Percentiles rank a stretch among this genome's conserved stretches.
phyloP scores from a whole-genome alignment of 768 basidiomycete species.

The Suillus plorans region DNA sequence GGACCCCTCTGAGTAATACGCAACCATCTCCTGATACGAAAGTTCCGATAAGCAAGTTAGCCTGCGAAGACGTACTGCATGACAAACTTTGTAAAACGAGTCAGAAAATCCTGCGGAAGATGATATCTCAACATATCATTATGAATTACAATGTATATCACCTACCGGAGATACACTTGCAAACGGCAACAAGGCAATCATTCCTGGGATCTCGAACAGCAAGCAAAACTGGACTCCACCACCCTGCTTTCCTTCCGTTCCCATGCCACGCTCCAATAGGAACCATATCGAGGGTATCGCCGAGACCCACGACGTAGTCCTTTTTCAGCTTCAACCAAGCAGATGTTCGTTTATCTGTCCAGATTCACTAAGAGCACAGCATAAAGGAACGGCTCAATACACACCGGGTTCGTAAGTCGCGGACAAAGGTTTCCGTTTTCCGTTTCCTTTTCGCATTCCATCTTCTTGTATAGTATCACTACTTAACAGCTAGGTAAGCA shows the following conservation, averaged over 20 bases:
- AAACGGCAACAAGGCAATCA: conserved; percentile 70
- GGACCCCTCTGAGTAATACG: conserved; percentile 59
- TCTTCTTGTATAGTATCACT: conserved; percentile 41
- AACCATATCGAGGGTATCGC: conserved; percentile 73
- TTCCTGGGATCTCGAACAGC: conserved; percentile 67
- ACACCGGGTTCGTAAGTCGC: conserved; percentile 83
- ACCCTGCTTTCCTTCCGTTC: conserved; percentile 82
- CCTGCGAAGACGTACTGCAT: conserved; percentile 4
- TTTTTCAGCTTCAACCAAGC: conserved; percentile 94
- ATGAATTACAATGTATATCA: background rate
- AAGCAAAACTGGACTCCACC: conserved; percentile 91
- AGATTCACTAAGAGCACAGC: background rate
- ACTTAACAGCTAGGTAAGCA: conserved; percentile 59
- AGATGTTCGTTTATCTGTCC: conserved; percentile 72
- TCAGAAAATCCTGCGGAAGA: conserved; percentile 72
- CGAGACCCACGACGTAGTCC: conserved; percentile 80
- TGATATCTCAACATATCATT: conserved; percentile 3
- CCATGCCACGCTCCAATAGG: conserved; percentile 88
- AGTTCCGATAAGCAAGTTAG: background rate
- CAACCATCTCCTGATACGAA: conserved; percentile 53
- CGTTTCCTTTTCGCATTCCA: conserved; percentile 32
- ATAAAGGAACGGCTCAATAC: conserved; percentile 12
- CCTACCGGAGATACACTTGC: conserved; percentile 86
- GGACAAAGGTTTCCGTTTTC: conserved; percentile 65
- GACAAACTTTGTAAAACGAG: conserved; percentile 66